Percentiles rank a stretch among this genome's conserved stretches.
These are phyloP conservation scores for Inga leiocalycina DNA, from an alignment of 306 rosid species.

Conservation along the genomic window DNA sequence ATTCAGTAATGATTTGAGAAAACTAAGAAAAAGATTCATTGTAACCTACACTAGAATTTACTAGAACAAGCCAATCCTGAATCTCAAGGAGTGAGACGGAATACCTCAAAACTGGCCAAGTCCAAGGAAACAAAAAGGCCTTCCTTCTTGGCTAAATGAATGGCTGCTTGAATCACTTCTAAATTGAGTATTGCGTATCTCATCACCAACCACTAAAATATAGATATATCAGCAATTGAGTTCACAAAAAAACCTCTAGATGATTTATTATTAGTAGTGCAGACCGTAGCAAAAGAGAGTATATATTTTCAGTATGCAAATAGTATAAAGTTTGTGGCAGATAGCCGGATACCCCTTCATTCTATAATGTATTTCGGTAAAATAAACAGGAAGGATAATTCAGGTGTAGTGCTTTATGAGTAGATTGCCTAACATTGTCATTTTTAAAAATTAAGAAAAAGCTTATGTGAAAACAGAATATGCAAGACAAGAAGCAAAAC, in stretches of 20 bases:
- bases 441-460: conserved; percentile 17
- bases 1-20: conserved; percentile 7
- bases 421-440: background rate
- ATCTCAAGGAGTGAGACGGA: conserved; percentile 12
- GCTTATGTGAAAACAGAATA: background rate
- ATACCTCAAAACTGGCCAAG: conserved; percentile 99
- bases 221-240: conserved; percentile 40
- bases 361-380: background rate
- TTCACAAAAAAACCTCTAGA: conserved; percentile 30
- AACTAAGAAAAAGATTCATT: background rate
- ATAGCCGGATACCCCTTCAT: conserved; percentile 24
- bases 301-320: conserved; percentile 13
- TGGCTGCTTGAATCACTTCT: conserved; percentile 86
- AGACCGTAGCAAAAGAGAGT: conserved; percentile 17
- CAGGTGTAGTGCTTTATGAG: conserved; percentile 13
- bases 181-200: conserved; percentile 74
- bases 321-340: conserved; percentile 15
- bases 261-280: conserved; percentile 36
- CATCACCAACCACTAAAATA: conserved; percentile 86
- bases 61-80: background rate
- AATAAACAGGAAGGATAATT: conserved; percentile 1
- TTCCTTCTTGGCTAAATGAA: conserved; percentile 82
- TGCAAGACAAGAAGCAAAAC: conserved; percentile 4
- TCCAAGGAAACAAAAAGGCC: conserved; percentile 88
- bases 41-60: conserved; percentile 4